Base-by-base conservation (phyloP, 1,139 yeast species). In the Arxiozyma bovina region DNA sequence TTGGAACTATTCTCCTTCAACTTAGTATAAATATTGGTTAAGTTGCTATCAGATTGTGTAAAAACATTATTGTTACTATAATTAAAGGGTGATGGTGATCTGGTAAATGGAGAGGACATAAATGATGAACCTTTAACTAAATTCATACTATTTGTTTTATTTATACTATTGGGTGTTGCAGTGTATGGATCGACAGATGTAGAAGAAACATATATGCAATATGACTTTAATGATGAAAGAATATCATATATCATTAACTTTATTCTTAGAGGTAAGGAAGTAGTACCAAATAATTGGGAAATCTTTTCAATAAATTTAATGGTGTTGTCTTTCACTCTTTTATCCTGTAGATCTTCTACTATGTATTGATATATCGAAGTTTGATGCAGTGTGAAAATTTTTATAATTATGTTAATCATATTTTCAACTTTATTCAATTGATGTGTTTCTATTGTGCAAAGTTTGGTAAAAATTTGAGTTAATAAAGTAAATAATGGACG, bases 171-270 rank as follows among this genome's bases (percentile, higher is more conserved):
- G 12, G 4, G 3, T 12, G 40, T 34, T n/a, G 17, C 6, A 34
- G 40, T 34, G 40, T 34, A 34, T 34, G 40, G 40, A 34, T 34
- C 40, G 12, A 34, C n/a, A 4, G 17, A n/a, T 12, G 48, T 50
- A 20, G 61, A 58, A 1, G 65, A 54, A 11, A 57, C 55, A 50
- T 64, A 65, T 6, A 64, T 59, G 42, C 64, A 58, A 48, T 61
- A 64, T 0, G 70, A 63, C 63, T 82, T 83, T 62, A 84, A 71
- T 3, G 87, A 77, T 2, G 82, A 70, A 45, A 85, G 68, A 48
- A 85, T 73, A 64, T 86, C 93, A 61, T 83, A 83, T 1, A 85
- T 70, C 58, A 85, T 70, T 53, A 85, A 79, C 61, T 78, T 79
- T 57, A 85, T 65, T 58, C 79, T 79, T 50, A 80, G 79, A 61